phyloP scores from a whole-genome alignment of 1,284 basidiomycete species.

The Jaminaea rosea region DNA sequence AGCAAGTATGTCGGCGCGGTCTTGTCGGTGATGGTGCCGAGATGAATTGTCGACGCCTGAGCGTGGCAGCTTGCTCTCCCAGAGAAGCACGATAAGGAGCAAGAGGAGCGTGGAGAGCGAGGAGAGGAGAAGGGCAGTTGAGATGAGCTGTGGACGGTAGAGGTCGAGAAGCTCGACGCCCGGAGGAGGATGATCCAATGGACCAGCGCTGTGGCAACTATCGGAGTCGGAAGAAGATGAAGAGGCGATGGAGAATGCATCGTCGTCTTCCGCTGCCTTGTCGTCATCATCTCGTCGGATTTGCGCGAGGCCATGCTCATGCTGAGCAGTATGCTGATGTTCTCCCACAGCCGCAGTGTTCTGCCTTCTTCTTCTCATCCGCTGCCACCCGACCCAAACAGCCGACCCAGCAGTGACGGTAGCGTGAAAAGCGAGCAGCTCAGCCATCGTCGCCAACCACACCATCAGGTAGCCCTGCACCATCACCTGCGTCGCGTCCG shows the following conservation, averaged over 20 bases:
- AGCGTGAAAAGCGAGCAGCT: not conserved
- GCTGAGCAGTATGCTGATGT: too few relatives aligned
- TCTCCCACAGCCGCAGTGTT: too few relatives aligned
- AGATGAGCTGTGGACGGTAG: not conserved
- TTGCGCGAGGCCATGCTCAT: too few relatives aligned
- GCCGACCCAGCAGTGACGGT: not conserved
- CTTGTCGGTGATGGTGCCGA: not conserved
- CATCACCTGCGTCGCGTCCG: not conserved
- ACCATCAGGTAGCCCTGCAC: not conserved
- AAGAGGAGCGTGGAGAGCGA: slow-evolving; percentile 78
- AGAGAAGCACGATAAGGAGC: slow-evolving; percentile 70
- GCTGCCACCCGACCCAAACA: too few relatives aligned
- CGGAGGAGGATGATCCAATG: not conserved
- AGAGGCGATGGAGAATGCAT: not conserved
- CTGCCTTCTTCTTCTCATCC: too few relatives aligned
- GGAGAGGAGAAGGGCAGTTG: slow-evolving; percentile 62
- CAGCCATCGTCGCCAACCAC: not conserved
- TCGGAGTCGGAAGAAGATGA: not conserved
- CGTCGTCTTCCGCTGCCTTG: too few relatives aligned
- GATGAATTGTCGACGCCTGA: not conserved
- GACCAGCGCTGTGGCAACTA: not conserved
- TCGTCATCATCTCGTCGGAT: too few relatives aligned
- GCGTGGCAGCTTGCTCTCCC: slow-evolving; percentile 53
- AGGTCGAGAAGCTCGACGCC: not conserved
- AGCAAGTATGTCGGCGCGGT: not conserved